A percentile compares a stretch with the other conserved stretches of the same genome.
Conservation (phyloP, 768 basidiomycete species). For the Suillus occidentalis region DNA sequence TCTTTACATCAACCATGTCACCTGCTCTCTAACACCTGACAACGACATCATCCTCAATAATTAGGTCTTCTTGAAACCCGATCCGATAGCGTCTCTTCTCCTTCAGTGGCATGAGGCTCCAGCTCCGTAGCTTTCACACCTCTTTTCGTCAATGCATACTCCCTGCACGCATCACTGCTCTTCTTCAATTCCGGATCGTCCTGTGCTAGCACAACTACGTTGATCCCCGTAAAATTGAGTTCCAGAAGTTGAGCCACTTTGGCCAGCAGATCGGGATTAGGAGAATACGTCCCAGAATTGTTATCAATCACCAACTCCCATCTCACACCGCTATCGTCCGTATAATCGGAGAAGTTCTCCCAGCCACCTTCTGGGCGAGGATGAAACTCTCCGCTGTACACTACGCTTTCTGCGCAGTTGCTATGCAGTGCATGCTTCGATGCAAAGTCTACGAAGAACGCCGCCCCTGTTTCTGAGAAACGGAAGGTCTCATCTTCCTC, state of each 20-base stretch:
- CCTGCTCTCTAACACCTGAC: conserved; percentile 10
- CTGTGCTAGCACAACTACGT: conserved; percentile 51
- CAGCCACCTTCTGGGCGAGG: conserved; percentile 70
- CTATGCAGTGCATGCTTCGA: conserved; percentile 86
- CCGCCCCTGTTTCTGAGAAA: conserved; percentile 85
- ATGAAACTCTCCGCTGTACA: conserved; percentile 81
- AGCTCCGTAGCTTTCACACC: conserved; percentile 61
- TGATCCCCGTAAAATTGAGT: conserved; percentile 70
- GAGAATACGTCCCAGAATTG: conserved; percentile 83
- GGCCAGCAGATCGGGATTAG: conserved; percentile 62
- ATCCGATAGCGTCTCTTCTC: conserved; percentile 52
- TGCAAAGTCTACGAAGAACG: conserved; percentile 84
- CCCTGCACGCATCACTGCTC: conserved; percentile 67
- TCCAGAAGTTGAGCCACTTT: conserved; percentile 61
- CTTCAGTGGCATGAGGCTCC: conserved; percentile 57
- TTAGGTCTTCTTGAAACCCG: conserved; percentile 17
- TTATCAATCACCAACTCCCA: conserved; percentile 91
- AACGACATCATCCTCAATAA: conserved; percentile 5
- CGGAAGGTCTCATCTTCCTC: conserved; percentile 73
- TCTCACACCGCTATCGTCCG: conserved; percentile 50
- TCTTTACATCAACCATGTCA: conserved; percentile 14
- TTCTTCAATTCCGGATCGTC: conserved; percentile 55
- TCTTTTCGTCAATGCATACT: conserved; percentile 61
- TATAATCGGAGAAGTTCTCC: conserved; percentile 57
- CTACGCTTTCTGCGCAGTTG: conserved; percentile 64